phyloP scores from a whole-genome alignment of 352 stramenopile species.

The Phytophthora syringae region DNA sequence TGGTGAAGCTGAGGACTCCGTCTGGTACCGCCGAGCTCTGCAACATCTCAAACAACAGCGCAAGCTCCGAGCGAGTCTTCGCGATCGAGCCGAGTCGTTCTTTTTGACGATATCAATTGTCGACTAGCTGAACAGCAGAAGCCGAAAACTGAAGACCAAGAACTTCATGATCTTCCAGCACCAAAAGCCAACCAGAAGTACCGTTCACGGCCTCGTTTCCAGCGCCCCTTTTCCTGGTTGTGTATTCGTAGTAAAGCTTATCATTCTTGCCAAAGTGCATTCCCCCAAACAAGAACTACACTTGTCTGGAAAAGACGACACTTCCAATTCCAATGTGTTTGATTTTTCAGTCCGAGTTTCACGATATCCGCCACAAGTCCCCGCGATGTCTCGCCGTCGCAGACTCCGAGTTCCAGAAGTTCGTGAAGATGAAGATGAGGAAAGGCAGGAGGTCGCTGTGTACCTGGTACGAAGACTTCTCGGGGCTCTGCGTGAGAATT shows the following conservation, averaged over 20 bases:
- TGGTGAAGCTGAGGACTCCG: slow-evolving; percentile 25
- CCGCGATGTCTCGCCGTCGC: background rate
- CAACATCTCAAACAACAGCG: slow-evolving; percentile 45
- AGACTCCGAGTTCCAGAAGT: background rate
- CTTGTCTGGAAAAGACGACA: slow-evolving; percentile 11
- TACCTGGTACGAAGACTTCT: slow-evolving; percentile 10
- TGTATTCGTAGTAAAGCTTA: slow-evolving; percentile 5
- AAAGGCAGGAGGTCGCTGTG: slow-evolving; percentile 1
- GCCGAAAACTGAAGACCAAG: slow-evolving; percentile 1
- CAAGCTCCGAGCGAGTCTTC: slow-evolving; percentile 17
- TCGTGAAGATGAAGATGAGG: background rate
- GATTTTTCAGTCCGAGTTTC: background rate
- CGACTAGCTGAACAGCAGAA: slow-evolving; percentile 22
- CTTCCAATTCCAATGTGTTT: background rate
- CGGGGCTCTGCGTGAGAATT: slow-evolving; percentile 12
- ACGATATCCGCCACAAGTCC: background rate
- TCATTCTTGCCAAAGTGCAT: slow-evolving; percentile 7
- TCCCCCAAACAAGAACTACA: slow-evolving; percentile 13
- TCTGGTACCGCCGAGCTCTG: slow-evolving; percentile 39
- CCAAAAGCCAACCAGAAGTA: slow-evolving; percentile 16
- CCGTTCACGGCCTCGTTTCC: background rate
- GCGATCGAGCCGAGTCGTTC: slow-evolving; percentile 33
- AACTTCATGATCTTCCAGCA: slow-evolving; percentile 5
- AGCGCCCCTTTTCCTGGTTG: slow-evolving; percentile 17
- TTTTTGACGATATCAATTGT: slow-evolving; percentile 39